Percentiles rank a stretch among this genome's conserved stretches.
phyloP scores from a whole-genome alignment of 2,329 filamentous ascomycete genomes.

The Calonectria multiphialidica region DNA sequence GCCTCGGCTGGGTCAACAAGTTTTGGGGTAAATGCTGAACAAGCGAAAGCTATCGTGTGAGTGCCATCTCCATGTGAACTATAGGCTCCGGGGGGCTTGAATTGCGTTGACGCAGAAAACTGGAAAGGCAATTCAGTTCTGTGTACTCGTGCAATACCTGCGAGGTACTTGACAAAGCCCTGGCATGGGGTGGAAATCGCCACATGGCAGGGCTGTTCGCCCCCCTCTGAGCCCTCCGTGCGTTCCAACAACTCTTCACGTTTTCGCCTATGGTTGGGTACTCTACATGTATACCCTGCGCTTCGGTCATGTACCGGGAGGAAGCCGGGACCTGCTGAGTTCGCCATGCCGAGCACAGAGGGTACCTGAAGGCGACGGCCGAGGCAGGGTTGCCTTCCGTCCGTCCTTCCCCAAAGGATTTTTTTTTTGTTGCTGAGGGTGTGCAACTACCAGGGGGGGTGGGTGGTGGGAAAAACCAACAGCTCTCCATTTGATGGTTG shows the following conservation, averaged over 20 bases:
- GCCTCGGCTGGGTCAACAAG: neutral
- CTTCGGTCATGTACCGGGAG: conserved; percentile 32
- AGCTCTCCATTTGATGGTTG: conserved; percentile 21
- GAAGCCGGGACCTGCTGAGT: conserved; percentile 28
- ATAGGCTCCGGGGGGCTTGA: neutral
- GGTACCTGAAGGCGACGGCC: neutral
- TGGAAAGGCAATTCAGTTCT: neutral
- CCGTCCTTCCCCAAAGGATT: conserved; percentile 43
- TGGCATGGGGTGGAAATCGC: neutral
- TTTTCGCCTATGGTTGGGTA: conserved; percentile 16
- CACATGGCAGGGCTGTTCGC: neutral
- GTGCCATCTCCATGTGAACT: neutral
- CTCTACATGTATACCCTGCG: conserved; percentile 23
- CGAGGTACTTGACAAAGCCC: neutral
- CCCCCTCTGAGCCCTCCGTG: neutral
- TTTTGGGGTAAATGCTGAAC: neutral
- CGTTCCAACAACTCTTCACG: conserved; percentile 17
- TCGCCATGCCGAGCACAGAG: neutral
- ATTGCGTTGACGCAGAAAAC: neutral
- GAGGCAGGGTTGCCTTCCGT: conserved; percentile 25
- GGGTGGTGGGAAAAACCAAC: conserved; percentile 22
- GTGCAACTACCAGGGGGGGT: conserved; percentile 33
- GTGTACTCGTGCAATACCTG: conserved; percentile 12
- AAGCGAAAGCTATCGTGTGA: neutral
- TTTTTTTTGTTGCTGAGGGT: conserved; percentile 33